Evolutionary conservation across 2,329 filamentous ascomycete species (phyloP), one percentile per base, ranked within the genome.

Genomic region (Fusarium caatingaense): DNA sequence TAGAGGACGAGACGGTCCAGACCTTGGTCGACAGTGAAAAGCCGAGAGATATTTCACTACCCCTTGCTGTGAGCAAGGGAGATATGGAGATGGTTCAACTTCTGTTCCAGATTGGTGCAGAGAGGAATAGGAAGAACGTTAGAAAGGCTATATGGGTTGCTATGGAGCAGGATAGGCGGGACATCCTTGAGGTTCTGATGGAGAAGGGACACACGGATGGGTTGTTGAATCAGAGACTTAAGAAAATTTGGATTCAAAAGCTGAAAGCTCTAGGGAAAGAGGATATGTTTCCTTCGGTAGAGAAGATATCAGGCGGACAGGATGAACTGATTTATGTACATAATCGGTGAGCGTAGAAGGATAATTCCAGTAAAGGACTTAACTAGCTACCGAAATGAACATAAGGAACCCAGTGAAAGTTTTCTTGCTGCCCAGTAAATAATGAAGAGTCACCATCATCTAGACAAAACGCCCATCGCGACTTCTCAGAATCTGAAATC

Each of bases 111-210:
- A 53, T 42, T 21, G 49, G 49, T 2, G 49, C 49, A 1, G 34
- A 42, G 6, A 42, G 6, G 5, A 53, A 42, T 5, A 25, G 34
- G 13, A 53, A 53, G 15, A 64, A 63, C 34, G 42, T 64, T 10
- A 11, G 59, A 6, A 63, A 42, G 8, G 48, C 58, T 3, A 48
- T 64, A 9, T 11, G 28, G 18, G 5, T 37, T n/a, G 42, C 60
- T 2, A 27, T 64, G 34, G 34, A 34, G 10, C 21, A 48, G 2
- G 13, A 16, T 1, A 48, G 25, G 2, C 3, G n/a, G 0, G 3
- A 23, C 3, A 47, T 63, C 0, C 34, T 53, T 3, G 8, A 53
- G 3, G 7, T 53, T 21, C n/a, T 53, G n/a, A 16, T 53, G 23
- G 37, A 42, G 5, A 53, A 11, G 9, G 34, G 18, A 5, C 8